These are phyloP conservation scores for Boletus barrowsii DNA, from an alignment of 768 basidiomycete species.

Conservation along the genomic window DNA sequence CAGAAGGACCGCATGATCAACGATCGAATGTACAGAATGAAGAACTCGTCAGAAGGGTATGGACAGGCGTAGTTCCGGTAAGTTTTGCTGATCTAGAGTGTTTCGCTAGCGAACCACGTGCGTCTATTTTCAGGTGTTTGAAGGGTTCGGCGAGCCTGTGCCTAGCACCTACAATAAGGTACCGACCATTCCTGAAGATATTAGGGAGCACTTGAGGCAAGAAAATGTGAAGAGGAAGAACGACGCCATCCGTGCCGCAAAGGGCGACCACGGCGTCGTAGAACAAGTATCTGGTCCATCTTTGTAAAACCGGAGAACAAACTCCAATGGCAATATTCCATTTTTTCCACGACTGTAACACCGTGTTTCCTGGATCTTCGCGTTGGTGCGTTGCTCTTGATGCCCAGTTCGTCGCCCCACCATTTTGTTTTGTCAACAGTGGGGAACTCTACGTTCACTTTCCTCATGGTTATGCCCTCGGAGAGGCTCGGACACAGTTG, in stretches of 20 bases:
- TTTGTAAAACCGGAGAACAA: neutral
- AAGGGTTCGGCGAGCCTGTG: slow-evolving; percentile 25
- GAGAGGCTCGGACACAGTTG: no score
- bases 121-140: slow-evolving; percentile 13
- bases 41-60: slow-evolving; percentile 15
- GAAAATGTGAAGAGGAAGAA: slow-evolving; percentile 25
- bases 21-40: slow-evolving; percentile 13
- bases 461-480: no score
- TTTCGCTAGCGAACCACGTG: neutral
- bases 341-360: no score
- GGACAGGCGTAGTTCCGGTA: slow-evolving; percentile 27
- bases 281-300: neutral
- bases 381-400: no score
- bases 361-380: no score
- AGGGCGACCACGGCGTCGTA: slow-evolving; percentile 30
- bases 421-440: no score
- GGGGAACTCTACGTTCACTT: no score
- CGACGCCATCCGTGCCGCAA: slow-evolving; percentile 19
- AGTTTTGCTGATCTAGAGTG: neutral
- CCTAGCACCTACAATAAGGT: slow-evolving; percentile 21
- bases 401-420: no score
- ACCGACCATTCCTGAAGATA: slow-evolving; percentile 12
- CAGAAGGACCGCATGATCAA: slow-evolving; percentile 23
- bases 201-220: slow-evolving; percentile 20
- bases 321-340: neutral